Evolutionary conservation across 371 early-diverging fungal species (phyloP).

Genomic region (Phascolomyces articulosus): DNA sequence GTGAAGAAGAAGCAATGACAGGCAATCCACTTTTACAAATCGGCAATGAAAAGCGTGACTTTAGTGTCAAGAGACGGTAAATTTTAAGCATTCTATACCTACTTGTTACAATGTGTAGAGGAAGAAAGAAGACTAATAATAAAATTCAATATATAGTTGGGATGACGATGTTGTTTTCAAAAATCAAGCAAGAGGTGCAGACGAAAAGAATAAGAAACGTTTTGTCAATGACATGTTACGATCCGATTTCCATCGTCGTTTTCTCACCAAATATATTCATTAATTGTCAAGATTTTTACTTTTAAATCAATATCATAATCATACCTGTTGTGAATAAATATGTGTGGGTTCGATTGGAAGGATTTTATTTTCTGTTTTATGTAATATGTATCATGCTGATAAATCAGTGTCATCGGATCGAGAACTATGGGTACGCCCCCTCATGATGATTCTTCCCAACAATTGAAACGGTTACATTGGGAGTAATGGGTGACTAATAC

Average conservation of each 20-base stretch:
- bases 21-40: slow-evolving; percentile 86
- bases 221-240: slow-evolving; percentile 96
- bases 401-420: too few relatives aligned
- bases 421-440: too few relatives aligned
- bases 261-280: slow-evolving; percentile 88
- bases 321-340: neutral
- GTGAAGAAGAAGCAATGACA: slow-evolving; percentile 62
- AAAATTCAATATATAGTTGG: slow-evolving; percentile 62
- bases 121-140: neutral
- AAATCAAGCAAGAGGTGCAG: slow-evolving; percentile 90
- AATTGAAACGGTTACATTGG: too few relatives aligned
- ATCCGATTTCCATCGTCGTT: slow-evolving; percentile 94
- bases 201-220: slow-evolving; percentile 88
- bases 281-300: slow-evolving; percentile 25
- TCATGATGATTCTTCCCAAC: too few relatives aligned
- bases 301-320: neutral
- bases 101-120: too few relatives aligned
- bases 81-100: neutral
- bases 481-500: too few relatives aligned
- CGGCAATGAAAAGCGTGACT: slow-evolving; percentile 63
- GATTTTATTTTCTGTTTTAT: too few relatives aligned
- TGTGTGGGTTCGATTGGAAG: too few relatives aligned
- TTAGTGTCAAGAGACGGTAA: slow-evolving; percentile 87
- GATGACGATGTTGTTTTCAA: slow-evolving; percentile 98
- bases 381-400: too few relatives aligned